A percentile compares a stretch with the other conserved stretches of the same genome.
Evolutionary conservation across 2,329 filamentous ascomycete genomes (phyloP).

Genomic region (Colletotrichum abscissum): DNA sequence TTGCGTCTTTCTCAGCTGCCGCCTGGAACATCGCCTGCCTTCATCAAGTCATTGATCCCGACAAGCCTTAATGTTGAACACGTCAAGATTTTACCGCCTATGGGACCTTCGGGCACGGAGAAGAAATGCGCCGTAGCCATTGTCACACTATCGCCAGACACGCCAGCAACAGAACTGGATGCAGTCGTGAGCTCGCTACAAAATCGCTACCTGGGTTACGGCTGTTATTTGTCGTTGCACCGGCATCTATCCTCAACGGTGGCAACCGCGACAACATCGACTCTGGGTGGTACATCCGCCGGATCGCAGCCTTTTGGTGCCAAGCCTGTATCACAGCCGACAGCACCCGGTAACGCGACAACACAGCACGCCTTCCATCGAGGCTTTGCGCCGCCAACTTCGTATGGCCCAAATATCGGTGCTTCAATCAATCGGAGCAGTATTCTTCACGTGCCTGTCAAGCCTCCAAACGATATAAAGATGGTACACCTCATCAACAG

Average conservation of each 20-base stretch:
- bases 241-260: constrained; percentile 83
- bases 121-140: constrained; percentile 82
- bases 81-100: constrained; percentile 75
- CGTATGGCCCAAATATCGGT: constrained; percentile 63
- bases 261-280: constrained; percentile 54
- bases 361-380: constrained; percentile 60
- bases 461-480: constrained; percentile 80
- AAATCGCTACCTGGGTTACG: constrained; percentile 86
- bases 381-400: constrained; percentile 81
- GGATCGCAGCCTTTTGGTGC: constrained; percentile 81
- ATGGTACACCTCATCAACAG: constrained; percentile 88
- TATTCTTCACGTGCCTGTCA: constrained; percentile 76
- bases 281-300: constrained; percentile 56
- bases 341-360: constrained; percentile 48
- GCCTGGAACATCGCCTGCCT: constrained; percentile 67
- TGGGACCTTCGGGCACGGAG: constrained; percentile 65
- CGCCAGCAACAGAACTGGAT: constrained; percentile 86
- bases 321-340: constrained; percentile 66
- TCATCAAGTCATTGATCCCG: constrained; percentile 69
- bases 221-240: constrained; percentile 83
- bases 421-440: constrained; percentile 55
- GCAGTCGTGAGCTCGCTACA: constrained; percentile 80
- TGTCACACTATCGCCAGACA: constrained; percentile 83
- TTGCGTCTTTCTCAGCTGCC: constrained; percentile 71
- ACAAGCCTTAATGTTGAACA: constrained; percentile 74